A percentile compares a stretch with the other conserved stretches of the same genome.
Evolutionary conservation across 2,329 filamentous ascomycete genomes (phyloP).

Genomic region (Sporothrix globosa): DNA sequence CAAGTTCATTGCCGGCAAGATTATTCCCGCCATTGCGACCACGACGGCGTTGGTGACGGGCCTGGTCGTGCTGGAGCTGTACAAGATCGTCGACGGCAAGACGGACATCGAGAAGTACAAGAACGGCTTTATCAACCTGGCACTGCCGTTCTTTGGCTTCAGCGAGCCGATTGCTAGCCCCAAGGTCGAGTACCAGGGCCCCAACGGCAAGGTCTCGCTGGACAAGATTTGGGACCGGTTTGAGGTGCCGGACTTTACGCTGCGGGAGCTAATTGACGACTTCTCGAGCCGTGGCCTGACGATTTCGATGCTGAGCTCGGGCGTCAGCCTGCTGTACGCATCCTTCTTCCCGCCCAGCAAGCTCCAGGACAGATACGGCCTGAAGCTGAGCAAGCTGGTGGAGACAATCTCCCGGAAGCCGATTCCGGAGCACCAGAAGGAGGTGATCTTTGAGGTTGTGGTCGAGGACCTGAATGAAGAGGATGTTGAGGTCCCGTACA

Average conservation of each 20-base stretch:
- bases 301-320: constrained; percentile 95
- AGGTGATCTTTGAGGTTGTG: constrained; percentile 95
- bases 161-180: constrained; percentile 93
- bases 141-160: constrained; percentile 96
- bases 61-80: constrained; percentile 87
- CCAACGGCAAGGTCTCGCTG: constrained; percentile 76
- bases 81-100: constrained; percentile 96
- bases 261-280: constrained; percentile 78
- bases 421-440: constrained; percentile 88
- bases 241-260: constrained; percentile 81
- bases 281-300: constrained; percentile 80
- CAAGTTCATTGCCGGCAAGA: constrained; percentile 99
- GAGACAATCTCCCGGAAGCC: constrained; percentile 90
- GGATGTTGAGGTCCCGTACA: constrained; percentile 96
- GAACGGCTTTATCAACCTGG: constrained; percentile 97
- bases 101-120: constrained; percentile 98
- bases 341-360: constrained; percentile 81
- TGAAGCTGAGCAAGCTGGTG: constrained; percentile 88
- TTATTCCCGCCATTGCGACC: constrained; percentile 97
- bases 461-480: constrained; percentile 86
- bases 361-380: constrained; percentile 76
- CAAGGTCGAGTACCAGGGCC: constrained; percentile 85
- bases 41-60: constrained; percentile 95
- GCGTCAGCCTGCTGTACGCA: constrained; percentile 91
- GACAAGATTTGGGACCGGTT: constrained; percentile 99